Percentiles rank a stretch among this genome's conserved stretches.
Conservation (phyloP, 345 rosid genomes). For the Turnera subulata region DNA sequence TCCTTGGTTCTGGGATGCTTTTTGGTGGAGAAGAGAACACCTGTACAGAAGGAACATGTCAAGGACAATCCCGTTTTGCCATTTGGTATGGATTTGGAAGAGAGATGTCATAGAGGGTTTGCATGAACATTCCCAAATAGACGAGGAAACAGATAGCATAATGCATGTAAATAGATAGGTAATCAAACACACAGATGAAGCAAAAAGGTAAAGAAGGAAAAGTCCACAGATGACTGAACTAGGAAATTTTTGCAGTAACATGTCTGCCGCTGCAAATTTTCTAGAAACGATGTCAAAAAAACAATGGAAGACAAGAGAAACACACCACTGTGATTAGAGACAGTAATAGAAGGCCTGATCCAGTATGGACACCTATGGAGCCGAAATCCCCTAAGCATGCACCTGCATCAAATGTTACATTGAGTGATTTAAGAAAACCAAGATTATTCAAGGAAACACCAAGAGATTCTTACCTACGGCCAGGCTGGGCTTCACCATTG, state of each 20-base stretch:
- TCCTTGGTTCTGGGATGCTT: constrained; percentile 77
- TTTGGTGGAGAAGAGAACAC: constrained; percentile 76
- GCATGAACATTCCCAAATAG: too few relatives aligned
- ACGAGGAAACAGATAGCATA: too few relatives aligned
- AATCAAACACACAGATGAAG: background rate
- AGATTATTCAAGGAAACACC: constrained; percentile 8
- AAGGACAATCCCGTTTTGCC: background rate
- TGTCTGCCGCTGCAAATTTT: background rate
- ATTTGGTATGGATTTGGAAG: background rate
- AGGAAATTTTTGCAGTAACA: background rate
- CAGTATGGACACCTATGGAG: constrained; percentile 86
- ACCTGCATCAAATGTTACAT: constrained; percentile 36
- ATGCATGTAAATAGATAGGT: too few relatives aligned
- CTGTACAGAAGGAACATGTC: constrained; percentile 23
- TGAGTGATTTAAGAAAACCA: constrained; percentile 8
- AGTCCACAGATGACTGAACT: background rate
- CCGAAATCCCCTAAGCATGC: constrained; percentile 89
- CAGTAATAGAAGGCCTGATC: constrained; percentile 78
- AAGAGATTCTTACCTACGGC: constrained; percentile 53
- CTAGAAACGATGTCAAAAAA: background rate
- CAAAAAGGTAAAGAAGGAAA: background rate
- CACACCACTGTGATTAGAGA: constrained; percentile 71
- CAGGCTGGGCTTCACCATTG: constrained; percentile 75
- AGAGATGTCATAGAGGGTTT: too few relatives aligned
- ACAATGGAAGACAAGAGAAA: constrained; percentile 5